A percentile compares a stretch with the other conserved stretches of the same genome.
Conservation (phyloP, 495 filamentous ascomycete species). For the Annulohypoxylon moriforme region DNA sequence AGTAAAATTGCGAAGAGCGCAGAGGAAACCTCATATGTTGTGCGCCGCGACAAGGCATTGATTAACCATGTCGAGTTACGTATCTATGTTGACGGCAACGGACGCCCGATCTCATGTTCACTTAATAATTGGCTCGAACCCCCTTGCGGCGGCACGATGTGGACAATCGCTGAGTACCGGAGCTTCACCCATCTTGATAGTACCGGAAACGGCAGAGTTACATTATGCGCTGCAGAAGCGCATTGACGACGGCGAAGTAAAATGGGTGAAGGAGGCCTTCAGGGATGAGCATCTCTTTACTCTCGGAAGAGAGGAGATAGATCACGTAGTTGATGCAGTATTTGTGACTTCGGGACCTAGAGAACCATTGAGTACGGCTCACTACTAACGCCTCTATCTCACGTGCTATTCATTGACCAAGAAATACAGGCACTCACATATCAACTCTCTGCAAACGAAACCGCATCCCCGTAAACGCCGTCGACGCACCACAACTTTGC, state of each 20-base stretch:
- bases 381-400: not conserved
- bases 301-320: constrained; percentile 82
- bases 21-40: not conserved
- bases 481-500: constrained; percentile 88
- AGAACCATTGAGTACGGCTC: constrained; percentile 59
- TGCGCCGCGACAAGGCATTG: not conserved
- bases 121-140: constrained; percentile 85
- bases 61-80: constrained; percentile 29
- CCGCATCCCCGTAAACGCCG: constrained; percentile 91
- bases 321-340: constrained; percentile 85
- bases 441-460: constrained; percentile 79
- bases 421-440: constrained; percentile 68
- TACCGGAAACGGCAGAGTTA: constrained; percentile 69
- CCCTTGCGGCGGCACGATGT: constrained; percentile 85
- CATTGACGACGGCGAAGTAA: constrained; percentile 76
- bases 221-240: constrained; percentile 80
- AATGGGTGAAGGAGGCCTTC: constrained; percentile 78
- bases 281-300: constrained; percentile 77
- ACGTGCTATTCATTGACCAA: constrained; percentile 1
- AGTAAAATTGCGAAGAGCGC: not conserved
- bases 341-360: constrained; percentile 80
- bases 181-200: constrained; percentile 85
- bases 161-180: constrained; percentile 85
- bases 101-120: constrained; percentile 83
- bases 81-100: constrained; percentile 80